Evolutionary conservation across 2,329 filamentous ascomycete species (phyloP).

Genomic region (Lachnellula suecica): DNA sequence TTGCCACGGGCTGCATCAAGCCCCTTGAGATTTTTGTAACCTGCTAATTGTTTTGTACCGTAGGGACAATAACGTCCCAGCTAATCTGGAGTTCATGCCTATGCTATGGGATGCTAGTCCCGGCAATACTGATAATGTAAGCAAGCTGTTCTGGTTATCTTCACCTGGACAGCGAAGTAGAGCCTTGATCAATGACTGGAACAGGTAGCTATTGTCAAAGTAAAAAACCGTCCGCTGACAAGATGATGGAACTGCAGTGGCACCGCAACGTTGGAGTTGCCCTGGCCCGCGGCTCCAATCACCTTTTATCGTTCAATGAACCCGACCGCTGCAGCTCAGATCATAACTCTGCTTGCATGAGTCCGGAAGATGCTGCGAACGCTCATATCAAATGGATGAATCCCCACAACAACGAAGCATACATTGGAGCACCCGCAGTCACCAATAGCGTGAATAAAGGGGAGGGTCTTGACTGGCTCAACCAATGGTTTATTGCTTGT

Average conservation of each 20-base stretch:
- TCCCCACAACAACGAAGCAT: slow-evolving; percentile 38
- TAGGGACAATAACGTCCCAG: neutral
- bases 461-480: slow-evolving; percentile 41
- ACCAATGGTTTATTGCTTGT: slow-evolving; percentile 39
- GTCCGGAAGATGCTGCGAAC: slow-evolving; percentile 29
- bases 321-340: neutral
- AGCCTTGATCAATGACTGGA: too few species aligned
- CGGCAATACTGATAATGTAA: neutral
- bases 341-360: slow-evolving; percentile 3
- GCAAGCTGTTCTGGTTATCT: neutral
- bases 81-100: slow-evolving; percentile 4
- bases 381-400: slow-evolving; percentile 40
- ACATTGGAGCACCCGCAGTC: slow-evolving; percentile 42
- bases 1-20: neutral
- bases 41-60: neutral
- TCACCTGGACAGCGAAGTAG: neutral
- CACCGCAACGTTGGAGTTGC: neutral
- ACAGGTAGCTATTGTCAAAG: neutral
- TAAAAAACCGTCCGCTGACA: neutral
- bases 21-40: neutral
- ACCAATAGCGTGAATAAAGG: slow-evolving; percentile 37
- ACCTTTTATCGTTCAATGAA: slow-evolving; percentile 6
- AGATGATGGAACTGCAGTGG: neutral
- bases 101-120: slow-evolving; percentile 7
- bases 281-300: neutral